phyloP scores from a whole-genome alignment of 2,329 filamentous ascomycete species.

The Phialophora tarda region DNA sequence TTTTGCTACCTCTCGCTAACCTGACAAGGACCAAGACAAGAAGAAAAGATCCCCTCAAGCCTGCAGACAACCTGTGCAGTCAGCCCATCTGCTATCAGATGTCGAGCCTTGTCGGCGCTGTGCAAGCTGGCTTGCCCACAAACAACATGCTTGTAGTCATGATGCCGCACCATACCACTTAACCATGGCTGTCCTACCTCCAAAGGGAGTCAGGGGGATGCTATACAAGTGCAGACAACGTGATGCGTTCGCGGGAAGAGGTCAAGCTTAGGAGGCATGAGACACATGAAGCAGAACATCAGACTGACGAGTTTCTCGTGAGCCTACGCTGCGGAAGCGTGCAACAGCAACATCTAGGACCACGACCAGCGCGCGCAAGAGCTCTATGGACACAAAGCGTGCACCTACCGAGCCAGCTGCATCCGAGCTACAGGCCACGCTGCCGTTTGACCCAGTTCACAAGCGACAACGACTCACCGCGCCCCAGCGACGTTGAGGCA shows the following conservation, averaged over 20 bases:
- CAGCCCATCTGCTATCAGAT: neutral
- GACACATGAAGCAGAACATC: neutral
- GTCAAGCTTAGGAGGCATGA: neutral
- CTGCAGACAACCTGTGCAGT: neutral
- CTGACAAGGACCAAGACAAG: neutral
- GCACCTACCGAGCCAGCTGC: neutral
- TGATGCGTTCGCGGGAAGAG: neutral
- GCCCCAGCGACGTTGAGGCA: neutral
- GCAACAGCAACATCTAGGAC: neutral
- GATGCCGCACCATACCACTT: neutral
- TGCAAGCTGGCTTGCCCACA: neutral
- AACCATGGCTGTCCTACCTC: neutral
- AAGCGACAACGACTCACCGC: neutral
- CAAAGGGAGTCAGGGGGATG: neutral
- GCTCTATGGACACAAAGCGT: neutral
- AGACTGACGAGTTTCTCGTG: neutral
- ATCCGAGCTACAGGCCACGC: neutral
- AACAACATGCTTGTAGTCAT: neutral
- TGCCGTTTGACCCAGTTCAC: neutral
- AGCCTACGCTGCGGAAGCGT: neutral
- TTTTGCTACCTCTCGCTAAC: neutral
- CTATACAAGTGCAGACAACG: neutral
- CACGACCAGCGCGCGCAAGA: neutral
- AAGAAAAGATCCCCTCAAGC: neutral
- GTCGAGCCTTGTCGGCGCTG: neutral